A percentile compares a stretch with the other conserved stretches of the same genome.
Conservation (phyloP, 169 alveolate species). For the Plasmodium inui region DNA sequence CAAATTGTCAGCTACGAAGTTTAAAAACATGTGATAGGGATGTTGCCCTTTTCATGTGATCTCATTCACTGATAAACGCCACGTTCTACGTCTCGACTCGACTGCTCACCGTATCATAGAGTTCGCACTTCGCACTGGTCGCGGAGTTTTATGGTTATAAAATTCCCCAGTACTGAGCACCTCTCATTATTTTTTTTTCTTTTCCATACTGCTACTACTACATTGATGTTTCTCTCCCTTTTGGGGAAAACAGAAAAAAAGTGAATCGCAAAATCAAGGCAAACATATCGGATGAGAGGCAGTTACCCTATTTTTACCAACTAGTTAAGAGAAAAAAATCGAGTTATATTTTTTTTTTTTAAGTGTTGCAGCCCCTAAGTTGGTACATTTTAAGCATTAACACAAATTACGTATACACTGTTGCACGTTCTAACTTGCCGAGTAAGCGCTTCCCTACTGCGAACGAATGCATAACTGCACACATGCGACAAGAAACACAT, state of each 20-base stretch:
- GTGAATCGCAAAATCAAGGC: not conserved
- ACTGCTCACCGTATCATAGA: not conserved
- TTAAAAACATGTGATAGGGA: not conserved
- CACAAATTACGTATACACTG: not conserved
- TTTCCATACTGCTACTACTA: not conserved
- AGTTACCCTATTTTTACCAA: not conserved
- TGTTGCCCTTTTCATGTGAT: not conserved
- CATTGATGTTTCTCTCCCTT: not conserved
- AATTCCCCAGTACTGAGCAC: not conserved
- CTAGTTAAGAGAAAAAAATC: not conserved
- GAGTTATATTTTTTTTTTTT: not conserved
- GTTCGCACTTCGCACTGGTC: not conserved
- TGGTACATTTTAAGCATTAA: not conserved
- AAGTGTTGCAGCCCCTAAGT: not conserved
- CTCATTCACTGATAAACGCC: not conserved
- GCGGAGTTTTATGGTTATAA: not conserved
- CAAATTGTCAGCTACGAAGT: not conserved
- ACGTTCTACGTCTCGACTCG: not conserved
- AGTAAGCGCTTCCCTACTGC: not conserved
- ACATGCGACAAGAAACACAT: not conserved
- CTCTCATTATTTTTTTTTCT: not conserved
- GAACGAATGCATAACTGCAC: not conserved
- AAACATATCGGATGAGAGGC: not conserved
- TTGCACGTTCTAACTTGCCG: not conserved
- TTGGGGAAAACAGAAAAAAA: constrained; percentile 5